Conservation (phyloP, 2,329 filamentous ascomycete species). For the Furcasterigmium sp. region DNA sequence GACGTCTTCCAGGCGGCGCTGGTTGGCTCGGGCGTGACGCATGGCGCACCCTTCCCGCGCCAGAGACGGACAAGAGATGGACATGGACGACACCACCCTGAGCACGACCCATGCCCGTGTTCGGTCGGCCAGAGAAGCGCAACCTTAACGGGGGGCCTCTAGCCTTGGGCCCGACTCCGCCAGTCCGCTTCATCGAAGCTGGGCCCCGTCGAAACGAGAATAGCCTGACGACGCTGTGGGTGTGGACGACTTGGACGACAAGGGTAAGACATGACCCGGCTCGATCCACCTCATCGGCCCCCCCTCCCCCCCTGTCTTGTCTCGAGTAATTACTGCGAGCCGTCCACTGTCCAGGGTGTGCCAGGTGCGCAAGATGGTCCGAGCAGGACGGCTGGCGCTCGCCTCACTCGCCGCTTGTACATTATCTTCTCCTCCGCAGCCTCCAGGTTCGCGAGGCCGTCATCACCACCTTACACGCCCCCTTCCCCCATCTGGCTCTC, state of each 20-base stretch:
- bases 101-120: neutral
- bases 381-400: no score
- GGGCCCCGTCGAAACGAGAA: neutral
- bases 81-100: neutral
- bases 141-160: neutral
- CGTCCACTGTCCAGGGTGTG: neutral
- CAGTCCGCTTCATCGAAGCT: no score
- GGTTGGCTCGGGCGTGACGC: neutral
- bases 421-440: no score
- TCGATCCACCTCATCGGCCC: no score
- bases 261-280: neutral
- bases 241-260: neutral
- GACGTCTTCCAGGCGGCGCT: neutral
- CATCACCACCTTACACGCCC: no score
- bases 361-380: no score
- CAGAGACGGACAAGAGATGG: neutral
- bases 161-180: neutral
- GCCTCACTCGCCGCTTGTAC: no score
- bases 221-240: neutral
- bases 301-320: neutral
- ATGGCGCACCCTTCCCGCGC: neutral
- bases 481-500: slow-evolving; percentile 10
- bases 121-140: neutral
- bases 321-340: slow-evolving; percentile 1
- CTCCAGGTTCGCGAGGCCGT: no score